A percentile compares a stretch with the other conserved stretches of the same genome.
Evolutionary conservation across 2,329 filamentous ascomycete species (phyloP).

Genomic region (Dactylellina haptotyla): DNA sequence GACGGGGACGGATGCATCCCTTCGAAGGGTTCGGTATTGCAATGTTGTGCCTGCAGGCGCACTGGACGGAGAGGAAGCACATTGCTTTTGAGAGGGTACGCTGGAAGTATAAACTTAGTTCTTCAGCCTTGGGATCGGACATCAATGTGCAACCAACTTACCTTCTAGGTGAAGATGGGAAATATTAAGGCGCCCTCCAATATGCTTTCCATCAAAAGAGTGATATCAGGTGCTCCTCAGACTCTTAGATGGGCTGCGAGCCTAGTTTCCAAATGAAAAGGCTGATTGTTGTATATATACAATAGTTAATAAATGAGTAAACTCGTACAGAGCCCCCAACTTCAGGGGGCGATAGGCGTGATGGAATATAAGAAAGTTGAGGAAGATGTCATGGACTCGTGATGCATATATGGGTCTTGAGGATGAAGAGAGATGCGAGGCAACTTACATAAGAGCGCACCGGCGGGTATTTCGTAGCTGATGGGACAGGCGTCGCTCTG

Average conservation of each 20-base stretch:
- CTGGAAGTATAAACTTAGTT: not conserved
- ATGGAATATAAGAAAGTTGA: slow-evolving; percentile 2
- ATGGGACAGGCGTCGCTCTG: not conserved
- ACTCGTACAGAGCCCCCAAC: no score
- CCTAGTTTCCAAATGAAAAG: not conserved
- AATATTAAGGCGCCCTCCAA: no score
- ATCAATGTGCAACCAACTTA: no score
- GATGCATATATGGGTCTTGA: not conserved
- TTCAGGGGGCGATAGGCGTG: no score
- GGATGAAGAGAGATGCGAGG: not conserved
- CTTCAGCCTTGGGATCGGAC: not conserved
- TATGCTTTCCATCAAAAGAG: no score
- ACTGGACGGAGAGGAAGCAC: slow-evolving; percentile 45
- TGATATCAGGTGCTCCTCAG: no score
- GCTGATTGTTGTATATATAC: not conserved
- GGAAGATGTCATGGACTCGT: not conserved
- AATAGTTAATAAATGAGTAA: not conserved
- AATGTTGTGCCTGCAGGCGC: slow-evolving; percentile 42
- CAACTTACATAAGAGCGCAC: no score
- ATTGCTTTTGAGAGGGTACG: not conserved
- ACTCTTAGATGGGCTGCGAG: no score
- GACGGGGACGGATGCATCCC: slow-evolving; percentile 33
- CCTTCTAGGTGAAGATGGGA: no score
- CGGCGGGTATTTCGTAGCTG: not conserved
- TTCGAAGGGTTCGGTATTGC: slow-evolving; percentile 21